Evolutionary conservation across 495 filamentous ascomycete genomes (phyloP), one percentile per base, ranked within the genome.

Genomic region (Hyaloscypha bicolor): DNA sequence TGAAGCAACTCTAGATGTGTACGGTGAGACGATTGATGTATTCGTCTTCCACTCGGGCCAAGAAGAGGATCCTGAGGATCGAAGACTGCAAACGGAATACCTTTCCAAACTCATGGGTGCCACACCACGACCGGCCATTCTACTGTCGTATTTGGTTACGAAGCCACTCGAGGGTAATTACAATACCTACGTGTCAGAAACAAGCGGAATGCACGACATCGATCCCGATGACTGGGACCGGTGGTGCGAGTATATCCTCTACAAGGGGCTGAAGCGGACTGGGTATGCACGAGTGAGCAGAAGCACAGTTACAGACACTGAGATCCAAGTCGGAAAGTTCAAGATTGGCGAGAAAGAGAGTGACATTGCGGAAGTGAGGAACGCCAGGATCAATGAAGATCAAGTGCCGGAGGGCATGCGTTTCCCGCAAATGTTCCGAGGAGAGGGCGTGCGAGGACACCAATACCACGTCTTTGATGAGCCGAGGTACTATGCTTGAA

Each of bases 191-290:
- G 96, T 99, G 32, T 90, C 92, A 55, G 87, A 94, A 29, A 74
- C 81, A 56, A 94, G 90, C 65, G 90, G 92, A 25, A 99, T 99
- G 96, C 88, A 90, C 71, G 96, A 99, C 73, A 95, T 99, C 61
- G 96, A 99, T 71, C 85, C 88, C 9, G 90, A 82, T 16, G 96
- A 99, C 74, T 97, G 93, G 93, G 95, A 99, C 78, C 81, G 96
- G 64, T 99, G 96, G 96, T 99, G 96, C 80, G 95, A 99, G 81
- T 99, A 99, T 74, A 95, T 99, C 69, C 82, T 99, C 60, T 99
- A 91, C 82, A 97, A 97, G 81, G 90, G 89, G 12, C 77, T 99
- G 60, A 90, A 88, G 76, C 83, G 94, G 69, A 89, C 90, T 3
- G 96, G 93, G 9, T 99, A 98, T 75, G 95, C 95, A 16, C 84